phyloP scores from a whole-genome alignment of 768 basidiomycete genomes.

The Hypholoma sublateritium region DNA sequence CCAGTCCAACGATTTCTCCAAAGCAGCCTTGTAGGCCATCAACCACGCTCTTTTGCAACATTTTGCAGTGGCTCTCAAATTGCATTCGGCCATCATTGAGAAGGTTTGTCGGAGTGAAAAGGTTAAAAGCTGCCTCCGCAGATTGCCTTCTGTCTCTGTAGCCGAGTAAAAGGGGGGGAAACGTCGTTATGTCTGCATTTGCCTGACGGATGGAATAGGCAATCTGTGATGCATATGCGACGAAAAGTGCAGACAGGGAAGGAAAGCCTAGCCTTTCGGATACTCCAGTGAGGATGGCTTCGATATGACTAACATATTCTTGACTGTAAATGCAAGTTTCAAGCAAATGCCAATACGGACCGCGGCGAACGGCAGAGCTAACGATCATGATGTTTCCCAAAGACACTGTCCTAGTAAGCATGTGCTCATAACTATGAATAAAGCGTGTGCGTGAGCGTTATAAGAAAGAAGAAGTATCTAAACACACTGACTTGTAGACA shows the following conservation, averaged over 20 bases:
- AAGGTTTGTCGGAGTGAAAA: constrained; percentile 69
- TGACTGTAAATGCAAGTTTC: constrained; percentile 55
- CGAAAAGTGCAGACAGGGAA: constrained; percentile 63
- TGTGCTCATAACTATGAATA: constrained; percentile 62
- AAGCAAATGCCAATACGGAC: constrained; percentile 86
- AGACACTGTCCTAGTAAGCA: constrained; percentile 70
- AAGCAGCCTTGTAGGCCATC: constrained; percentile 66
- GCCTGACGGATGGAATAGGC: constrained; percentile 61
- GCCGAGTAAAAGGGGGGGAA: constrained; percentile 77
- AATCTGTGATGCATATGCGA: constrained; percentile 76
- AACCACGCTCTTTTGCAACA: constrained; percentile 43
- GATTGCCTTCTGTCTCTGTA: constrained; percentile 66
- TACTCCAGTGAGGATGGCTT: constrained; percentile 59
- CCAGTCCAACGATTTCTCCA: constrained; percentile 66
- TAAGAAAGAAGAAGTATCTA: neutral
- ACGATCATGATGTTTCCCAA: constrained; percentile 79
- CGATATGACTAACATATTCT: constrained; percentile 39
- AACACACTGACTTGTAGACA: constrained; percentile 48
- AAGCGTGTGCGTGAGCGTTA: neutral
- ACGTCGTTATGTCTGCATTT: constrained; percentile 51
- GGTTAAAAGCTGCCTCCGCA: constrained; percentile 63
- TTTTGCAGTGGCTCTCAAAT: constrained; percentile 64
- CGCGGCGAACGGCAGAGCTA: constrained; percentile 73
- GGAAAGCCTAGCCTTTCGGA: constrained; percentile 67
- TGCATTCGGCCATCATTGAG: constrained; percentile 40